Percentiles rank a stretch among this genome's conserved stretches.
Evolutionary conservation across 345 rosid species (phyloP).

Genomic region (Gossypium anomalum): DNA sequence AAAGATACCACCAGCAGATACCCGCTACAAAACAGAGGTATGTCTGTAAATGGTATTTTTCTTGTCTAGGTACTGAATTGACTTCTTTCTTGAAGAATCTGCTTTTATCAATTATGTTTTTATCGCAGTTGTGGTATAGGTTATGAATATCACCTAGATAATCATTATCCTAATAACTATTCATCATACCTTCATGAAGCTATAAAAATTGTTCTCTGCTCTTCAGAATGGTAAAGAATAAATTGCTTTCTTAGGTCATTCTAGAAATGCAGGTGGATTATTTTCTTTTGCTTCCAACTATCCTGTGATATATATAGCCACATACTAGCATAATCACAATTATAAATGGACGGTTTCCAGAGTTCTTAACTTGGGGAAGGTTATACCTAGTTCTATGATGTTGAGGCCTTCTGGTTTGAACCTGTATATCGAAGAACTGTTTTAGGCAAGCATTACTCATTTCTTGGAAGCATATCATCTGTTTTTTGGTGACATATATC

Average conservation of each 20-base stretch:
- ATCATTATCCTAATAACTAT: neutral
- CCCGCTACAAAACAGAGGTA: constrained; percentile 93
- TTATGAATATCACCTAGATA: neutral
- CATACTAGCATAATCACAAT: neutral
- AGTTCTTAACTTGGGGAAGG: neutral
- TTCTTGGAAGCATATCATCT: neutral
- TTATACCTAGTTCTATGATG: neutral
- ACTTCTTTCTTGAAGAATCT: neutral
- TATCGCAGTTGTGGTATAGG: neutral
- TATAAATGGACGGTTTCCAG: neutral
- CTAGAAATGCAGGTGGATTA: neutral
- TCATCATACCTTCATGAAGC: neutral
- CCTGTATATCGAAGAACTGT: neutral
- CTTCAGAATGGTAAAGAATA: neutral
- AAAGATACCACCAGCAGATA: constrained; percentile 70
- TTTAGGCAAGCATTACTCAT: neutral
- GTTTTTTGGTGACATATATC: neutral
- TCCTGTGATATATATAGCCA: neutral
- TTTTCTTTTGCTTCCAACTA: neutral
- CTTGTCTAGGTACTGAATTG: neutral
- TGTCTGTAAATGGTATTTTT: neutral
- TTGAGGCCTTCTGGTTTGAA: neutral
- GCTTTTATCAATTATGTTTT: neutral
- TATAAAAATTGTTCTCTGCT: neutral
- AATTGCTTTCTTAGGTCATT: neutral